A percentile compares a stretch with the other conserved stretches of the same genome.
Conservation (phyloP, 1,284 basidiomycete species). For the Trichosporon inkin region DNA sequence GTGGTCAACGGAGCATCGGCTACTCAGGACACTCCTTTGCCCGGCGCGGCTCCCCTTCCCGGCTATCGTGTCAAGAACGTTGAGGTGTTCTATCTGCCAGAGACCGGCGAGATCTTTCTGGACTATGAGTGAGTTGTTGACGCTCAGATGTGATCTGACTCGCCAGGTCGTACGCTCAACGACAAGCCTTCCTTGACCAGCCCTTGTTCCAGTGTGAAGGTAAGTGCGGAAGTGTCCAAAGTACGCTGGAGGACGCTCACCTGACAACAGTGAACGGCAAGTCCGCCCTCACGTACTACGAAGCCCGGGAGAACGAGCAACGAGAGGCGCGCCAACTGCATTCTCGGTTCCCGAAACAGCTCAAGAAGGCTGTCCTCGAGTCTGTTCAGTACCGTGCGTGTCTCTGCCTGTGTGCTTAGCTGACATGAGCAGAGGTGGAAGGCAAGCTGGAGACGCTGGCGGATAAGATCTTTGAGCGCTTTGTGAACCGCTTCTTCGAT, state of each 20-base stretch:
- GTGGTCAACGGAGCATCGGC: constrained; percentile 10
- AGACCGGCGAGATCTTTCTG: constrained; percentile 93
- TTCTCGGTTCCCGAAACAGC: constrained; percentile 80
- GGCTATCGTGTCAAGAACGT: constrained; percentile 32
- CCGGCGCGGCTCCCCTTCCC: background rate
- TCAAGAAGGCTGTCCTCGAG: constrained; percentile 84
- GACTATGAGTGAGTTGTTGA: constrained; percentile 75
- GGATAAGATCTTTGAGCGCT: constrained; percentile 89
- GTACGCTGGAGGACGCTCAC: background rate
- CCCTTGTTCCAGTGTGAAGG: constrained; percentile 55
- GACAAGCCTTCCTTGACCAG: constrained; percentile 88
- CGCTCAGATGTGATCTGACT: constrained; percentile 6
- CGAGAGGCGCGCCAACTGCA: constrained; percentile 84
- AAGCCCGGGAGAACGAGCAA: constrained; percentile 84
- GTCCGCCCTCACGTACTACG: constrained; percentile 87
- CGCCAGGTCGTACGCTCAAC: constrained; percentile 74
- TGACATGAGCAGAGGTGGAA: constrained; percentile 68
- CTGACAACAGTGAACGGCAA: constrained; percentile 70
- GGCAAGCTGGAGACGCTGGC: constrained; percentile 91
- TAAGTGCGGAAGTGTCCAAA: constrained; percentile 14
- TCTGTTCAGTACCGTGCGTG: constrained; percentile 93
- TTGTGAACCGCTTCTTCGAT: constrained; percentile 88
- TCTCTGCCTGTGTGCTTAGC: background rate
- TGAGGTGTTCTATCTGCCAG: constrained; percentile 80
- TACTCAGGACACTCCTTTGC: background rate